Evolutionary conservation across 1,139 yeast genomes (phyloP), one percentile per base, ranked within the genome.

Genomic region (Wickerhamomyces sp.): DNA sequence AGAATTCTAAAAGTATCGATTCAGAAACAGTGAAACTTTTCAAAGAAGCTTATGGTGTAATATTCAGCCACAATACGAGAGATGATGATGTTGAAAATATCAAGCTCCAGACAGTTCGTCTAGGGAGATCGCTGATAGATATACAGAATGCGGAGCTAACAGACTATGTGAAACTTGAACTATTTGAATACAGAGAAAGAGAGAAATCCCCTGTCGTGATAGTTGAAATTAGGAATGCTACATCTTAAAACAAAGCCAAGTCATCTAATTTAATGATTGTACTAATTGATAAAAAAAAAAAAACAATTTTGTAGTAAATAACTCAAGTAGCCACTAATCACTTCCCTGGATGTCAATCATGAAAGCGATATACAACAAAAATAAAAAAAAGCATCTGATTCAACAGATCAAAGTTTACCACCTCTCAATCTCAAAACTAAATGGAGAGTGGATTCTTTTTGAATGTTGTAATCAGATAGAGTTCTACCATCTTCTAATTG

Each of bases 401-500:
- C 27, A 10, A 12, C 24, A 21, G 10, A 7, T 21, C 24, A 21
- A 10, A 21, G 10, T 7, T 21, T 7, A 24, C 82, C 82, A 69
- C 80, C 79, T 70, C 80, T 72, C 56, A 75, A 62, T 68, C 81
- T 73, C 42, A 75, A 59, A 22, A 74, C 79, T 60, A 74, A 65
- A 51, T 74, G 80, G 12, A 75, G 55, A 21, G 83, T 77, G 21
- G 83, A 77, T 56, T 77, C 83, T 61, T 78, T 78, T 61, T 78
- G 84, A 46, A 78, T 78, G 67, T 78, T 78, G 74, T 77, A 78
- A 59, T 76, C 83, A 33, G 83, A 76, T 31, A 78, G 59, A 25
- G 83, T 77, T 73, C 83, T 76, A 39, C 83, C 84, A 43, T 78
- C 83, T 62, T 78, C 83, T 53, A 77, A 65, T 62, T 74, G 79